Percentiles rank a stretch among this genome's conserved stretches.
These are phyloP conservation scores for Cucumis sativus DNA, from an alignment of 306 rosid species.

Conservation along the genomic window Cucumber_9930_V3 NC_026661.2:10177501-10178000, in stretches of 20 bases:
- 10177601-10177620: background rate
- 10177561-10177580: background rate
- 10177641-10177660: slow-evolving; percentile 6
- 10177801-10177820: background rate
- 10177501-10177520: background rate
- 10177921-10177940: slow-evolving; percentile 46
- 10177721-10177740: slow-evolving; percentile 45
- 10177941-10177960: slow-evolving; percentile 61
- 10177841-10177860: background rate
- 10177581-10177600: background rate
- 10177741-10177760: slow-evolving; percentile 56
- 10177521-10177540: background rate
- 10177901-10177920: slow-evolving; percentile 43
- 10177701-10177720: slow-evolving; percentile 38
- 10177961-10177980: slow-evolving; percentile 80
- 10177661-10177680: slow-evolving; percentile 69
- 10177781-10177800: slow-evolving; percentile 1
- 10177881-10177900: background rate
- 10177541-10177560: background rate
- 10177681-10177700: slow-evolving; percentile 65
- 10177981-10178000: slow-evolving; percentile 90
- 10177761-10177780: slow-evolving; percentile 7
- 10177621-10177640: background rate
- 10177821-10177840: background rate
- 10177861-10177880: background rate